These are phyloP conservation scores for Agarophyton chilense DNA, from an alignment of 23 red algal genomes.

Conservation along the genomic window DNA sequence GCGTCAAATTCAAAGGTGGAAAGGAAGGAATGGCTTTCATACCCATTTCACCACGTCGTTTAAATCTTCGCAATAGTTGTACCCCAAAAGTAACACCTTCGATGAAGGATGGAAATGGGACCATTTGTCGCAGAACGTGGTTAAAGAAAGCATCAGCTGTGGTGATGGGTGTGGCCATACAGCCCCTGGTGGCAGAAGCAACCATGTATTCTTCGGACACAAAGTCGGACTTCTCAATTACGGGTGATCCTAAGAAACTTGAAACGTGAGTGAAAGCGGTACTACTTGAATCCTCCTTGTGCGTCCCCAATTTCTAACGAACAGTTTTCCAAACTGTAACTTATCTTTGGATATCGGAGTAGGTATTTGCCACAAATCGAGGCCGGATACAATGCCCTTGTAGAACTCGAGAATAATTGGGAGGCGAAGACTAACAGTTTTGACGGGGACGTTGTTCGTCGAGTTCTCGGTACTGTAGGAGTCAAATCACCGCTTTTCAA, in stretches of 20 bases:
- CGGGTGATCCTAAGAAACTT: slow-evolving; percentile 62
- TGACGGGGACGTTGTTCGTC: slow-evolving; percentile 81
- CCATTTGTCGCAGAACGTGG: slow-evolving; percentile 1
- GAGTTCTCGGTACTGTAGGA: slow-evolving; percentile 76
- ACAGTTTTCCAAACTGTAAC: background rate
- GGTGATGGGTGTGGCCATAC: background rate
- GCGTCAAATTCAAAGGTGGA: too few relatives aligned
- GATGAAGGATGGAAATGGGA: background rate
- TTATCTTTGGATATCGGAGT: background rate
- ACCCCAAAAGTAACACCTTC: background rate
- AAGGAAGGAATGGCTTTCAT: slow-evolving; percentile 13
- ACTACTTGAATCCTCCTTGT: background rate
- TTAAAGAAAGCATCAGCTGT: background rate
- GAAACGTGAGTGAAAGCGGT: slow-evolving; percentile 16
- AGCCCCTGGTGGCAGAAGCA: slow-evolving; percentile 3
- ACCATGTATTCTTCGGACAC: slow-evolving; percentile 67
- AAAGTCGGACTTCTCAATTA: slow-evolving; percentile 9
- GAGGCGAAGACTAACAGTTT: slow-evolving; percentile 47
- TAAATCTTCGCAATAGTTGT: background rate
- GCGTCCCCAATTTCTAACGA: background rate
- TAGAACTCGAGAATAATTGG: slow-evolving; percentile 50
- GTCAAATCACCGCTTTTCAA: slow-evolving; percentile 75
- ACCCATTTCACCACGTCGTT: background rate
- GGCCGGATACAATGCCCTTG: slow-evolving; percentile 55
- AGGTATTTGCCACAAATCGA: slow-evolving; percentile 75